A percentile compares a stretch with the other conserved stretches of the same genome.
phyloP scores from a whole-genome alignment of 2,329 filamentous ascomycete species.

The Fusarium mangiferae region DNA sequence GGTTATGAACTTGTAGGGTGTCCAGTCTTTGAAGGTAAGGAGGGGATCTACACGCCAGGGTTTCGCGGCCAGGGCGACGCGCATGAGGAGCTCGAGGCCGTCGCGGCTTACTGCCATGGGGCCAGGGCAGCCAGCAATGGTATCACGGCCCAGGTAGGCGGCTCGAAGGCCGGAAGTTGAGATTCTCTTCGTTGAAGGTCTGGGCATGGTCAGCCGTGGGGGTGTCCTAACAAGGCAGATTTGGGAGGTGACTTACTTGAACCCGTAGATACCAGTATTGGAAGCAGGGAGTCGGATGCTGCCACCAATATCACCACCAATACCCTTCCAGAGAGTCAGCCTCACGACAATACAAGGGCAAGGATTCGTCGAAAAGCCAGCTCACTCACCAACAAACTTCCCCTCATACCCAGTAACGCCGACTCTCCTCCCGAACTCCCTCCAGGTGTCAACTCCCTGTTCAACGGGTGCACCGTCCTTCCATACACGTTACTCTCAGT shows the following conservation, averaged over 20 bases:
- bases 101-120: conserved; percentile 51
- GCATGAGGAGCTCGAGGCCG: conserved; percentile 50
- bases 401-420: conserved; percentile 53
- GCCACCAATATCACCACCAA: conserved; percentile 57
- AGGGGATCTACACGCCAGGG: conserved; percentile 50
- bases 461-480: conserved; percentile 70
- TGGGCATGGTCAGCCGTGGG: not conserved
- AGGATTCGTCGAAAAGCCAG: not conserved
- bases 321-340: conserved; percentile 37
- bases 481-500: conserved; percentile 72
- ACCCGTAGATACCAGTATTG: conserved; percentile 50
- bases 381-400: conserved; percentile 49
- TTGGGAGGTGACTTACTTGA: conserved; percentile 38
- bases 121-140: conserved; percentile 25
- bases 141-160: conserved; percentile 19
- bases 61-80: conserved; percentile 43
- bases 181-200: not conserved
- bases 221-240: conserved; percentile 37
- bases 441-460: conserved; percentile 68
- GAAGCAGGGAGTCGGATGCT: conserved; percentile 52
- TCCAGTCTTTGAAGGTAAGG: conserved; percentile 49
- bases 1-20: conserved; percentile 44
- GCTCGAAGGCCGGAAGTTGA: conserved; percentile 24
- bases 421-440: conserved; percentile 71
- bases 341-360: not conserved